Base-by-base conservation (phyloP, 2,329 filamentous ascomycete species). In the Phaeosphaeriaceae sp. region DNA sequence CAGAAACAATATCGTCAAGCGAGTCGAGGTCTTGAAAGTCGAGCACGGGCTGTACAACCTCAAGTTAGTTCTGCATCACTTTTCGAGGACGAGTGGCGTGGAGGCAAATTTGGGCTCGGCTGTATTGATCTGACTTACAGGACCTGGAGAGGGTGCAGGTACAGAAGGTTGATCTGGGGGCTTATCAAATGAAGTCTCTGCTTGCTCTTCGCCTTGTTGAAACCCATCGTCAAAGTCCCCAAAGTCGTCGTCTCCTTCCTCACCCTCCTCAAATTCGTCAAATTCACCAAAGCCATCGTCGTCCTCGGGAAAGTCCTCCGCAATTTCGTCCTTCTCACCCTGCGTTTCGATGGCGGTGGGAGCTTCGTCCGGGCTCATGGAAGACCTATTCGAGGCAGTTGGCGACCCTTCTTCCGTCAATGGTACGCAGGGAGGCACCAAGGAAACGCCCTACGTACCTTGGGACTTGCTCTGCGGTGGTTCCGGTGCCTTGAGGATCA, bases 391-490 rank as follows among this genome's bases (percentile, higher is more conserved):
- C 73, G 78, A 79, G 72, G 75, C 77, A 68, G 82, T 83, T 82
- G 83, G 82, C 80, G 81, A 84, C 78, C 82, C 85, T 87, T 85
- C 80, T 81, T 83, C 82, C 80, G 85, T 88, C 85, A 88, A 86
- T 85, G 75, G 84, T 78, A 84, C 79, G 78, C 80, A 82, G 78
- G 48, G 77, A 78, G 72, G 71, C 71, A 74, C 71, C 69, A 65
- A 74, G 73, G 66, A 77, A 74, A 75, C 69, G 65, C 68, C 71
- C 70, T 72, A 81, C 86, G 84, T 87, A 90, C 88, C 86, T 82
- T 85, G 78, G 61, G 56, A 66, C 71, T 85, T 82, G 49, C 78
- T 73, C 61, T 73, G 64, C 54, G 78, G 72, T 58, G 79, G 77
- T 56, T 80, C 71, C 24, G 82, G 77, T 11, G 78, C 81, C 72